Conservation (phyloP, 78 protist species). For the Planoprotostelium fungivorum region DNA sequence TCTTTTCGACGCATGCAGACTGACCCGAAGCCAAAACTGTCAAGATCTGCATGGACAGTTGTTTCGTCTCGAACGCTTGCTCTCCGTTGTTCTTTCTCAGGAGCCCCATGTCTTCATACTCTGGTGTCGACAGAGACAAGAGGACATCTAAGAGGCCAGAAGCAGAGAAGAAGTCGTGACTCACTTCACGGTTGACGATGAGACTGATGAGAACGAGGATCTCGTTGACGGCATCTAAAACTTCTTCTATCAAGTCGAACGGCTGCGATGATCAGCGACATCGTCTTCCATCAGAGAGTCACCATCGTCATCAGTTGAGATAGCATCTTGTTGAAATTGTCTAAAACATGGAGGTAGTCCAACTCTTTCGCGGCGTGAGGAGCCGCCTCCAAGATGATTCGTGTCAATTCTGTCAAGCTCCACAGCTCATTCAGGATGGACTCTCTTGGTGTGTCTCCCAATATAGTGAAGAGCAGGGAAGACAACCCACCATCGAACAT, state of each 20-base stretch:
- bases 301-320: background rate
- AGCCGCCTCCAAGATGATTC: background rate
- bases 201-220: background rate
- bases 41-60: background rate
- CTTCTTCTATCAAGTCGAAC: background rate
- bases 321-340: background rate
- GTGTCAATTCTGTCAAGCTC: background rate
- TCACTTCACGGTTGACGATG: background rate
- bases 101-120: background rate
- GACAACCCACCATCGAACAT: background rate
- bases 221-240: background rate
- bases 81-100: background rate
- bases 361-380: background rate
- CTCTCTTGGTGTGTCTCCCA: background rate
- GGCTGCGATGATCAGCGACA: background rate
- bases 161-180: background rate
- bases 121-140: background rate
- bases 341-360: background rate
- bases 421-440: background rate
- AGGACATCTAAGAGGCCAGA: background rate
- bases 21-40: background rate
- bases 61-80: background rate
- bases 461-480: background rate
- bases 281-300: background rate
- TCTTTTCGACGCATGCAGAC: background rate